phyloP scores from a whole-genome alignment of 2,329 filamentous ascomycete genomes.

The Claviceps sorghi region DNA sequence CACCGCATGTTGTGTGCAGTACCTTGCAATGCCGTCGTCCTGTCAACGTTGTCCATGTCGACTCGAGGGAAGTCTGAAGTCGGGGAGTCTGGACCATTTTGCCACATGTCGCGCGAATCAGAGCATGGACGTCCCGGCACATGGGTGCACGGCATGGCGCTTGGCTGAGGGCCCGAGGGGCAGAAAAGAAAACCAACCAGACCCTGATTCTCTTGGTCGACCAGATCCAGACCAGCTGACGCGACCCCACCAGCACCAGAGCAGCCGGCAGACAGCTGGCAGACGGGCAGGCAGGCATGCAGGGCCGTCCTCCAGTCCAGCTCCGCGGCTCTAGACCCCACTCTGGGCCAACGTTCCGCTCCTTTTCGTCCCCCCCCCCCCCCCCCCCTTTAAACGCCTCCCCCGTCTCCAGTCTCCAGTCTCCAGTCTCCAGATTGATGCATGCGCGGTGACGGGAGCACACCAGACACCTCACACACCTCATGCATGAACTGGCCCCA shows the following conservation, averaged over 20 bases:
- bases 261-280: neutral
- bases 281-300: neutral
- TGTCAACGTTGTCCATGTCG: too few species aligned
- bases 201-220: too few species aligned
- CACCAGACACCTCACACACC: neutral
- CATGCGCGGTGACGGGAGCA: neutral
- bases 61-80: too few species aligned
- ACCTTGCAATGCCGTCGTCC: too few species aligned
- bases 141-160: too few species aligned
- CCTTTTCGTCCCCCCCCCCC: neutral
- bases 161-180: too few species aligned
- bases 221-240: neutral
- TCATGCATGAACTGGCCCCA: neutral
- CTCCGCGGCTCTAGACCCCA: neutral
- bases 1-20: too few species aligned
- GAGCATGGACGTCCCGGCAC: too few species aligned
- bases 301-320: neutral
- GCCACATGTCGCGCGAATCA: too few species aligned
- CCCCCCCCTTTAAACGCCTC: neutral
- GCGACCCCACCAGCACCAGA: neutral
- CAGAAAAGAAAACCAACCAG: too few species aligned
- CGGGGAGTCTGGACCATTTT: too few species aligned
- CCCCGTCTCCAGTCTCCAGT: neutral
- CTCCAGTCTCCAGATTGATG: neutral
- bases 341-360: neutral